These are phyloP conservation scores for Boletus sp. DNA, from an alignment of 768 basidiomycete species.

Conservation along the genomic window DNA sequence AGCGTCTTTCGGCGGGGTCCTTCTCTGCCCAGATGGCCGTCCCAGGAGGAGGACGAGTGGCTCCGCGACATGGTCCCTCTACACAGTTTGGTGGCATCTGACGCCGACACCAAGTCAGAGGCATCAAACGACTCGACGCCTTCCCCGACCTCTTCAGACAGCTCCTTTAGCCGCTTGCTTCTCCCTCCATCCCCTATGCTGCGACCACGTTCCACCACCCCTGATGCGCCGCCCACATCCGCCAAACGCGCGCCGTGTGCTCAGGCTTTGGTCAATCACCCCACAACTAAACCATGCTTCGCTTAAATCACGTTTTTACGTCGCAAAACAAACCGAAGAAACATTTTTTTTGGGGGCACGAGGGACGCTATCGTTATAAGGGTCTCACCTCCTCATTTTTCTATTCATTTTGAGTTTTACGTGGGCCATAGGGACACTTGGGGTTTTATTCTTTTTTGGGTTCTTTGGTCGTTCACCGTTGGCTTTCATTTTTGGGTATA, in stretches of 20 bases:
- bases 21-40: conserved; percentile 36
- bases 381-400: conserved; percentile 8
- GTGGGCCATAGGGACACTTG: conserved; percentile 10
- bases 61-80: conserved; percentile 59
- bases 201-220: conserved; percentile 23
- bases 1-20: conserved; percentile 46
- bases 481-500: conserved; percentile 8
- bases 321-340: conserved; percentile 10
- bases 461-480: not conserved
- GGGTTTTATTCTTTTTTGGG: not conserved
- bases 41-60: conserved; percentile 56
- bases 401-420: conserved; percentile 17
- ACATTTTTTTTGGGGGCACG: conserved; percentile 28
- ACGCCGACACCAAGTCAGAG: conserved; percentile 20
- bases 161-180: conserved; percentile 7
- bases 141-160: conserved; percentile 23
- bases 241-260: conserved; percentile 7
- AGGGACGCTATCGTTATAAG: conserved; percentile 9
- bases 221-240: conserved; percentile 13
- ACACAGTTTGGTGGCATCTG: conserved; percentile 6
- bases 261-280: conserved; percentile 11
- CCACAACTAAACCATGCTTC: conserved; percentile 12
- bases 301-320: conserved; percentile 21
- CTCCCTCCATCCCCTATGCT: conserved; percentile 20
- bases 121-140: conserved; percentile 7